phyloP scores from a whole-genome alignment of 73 alveolate genomes.

The Stentor coeruleus region DNA sequence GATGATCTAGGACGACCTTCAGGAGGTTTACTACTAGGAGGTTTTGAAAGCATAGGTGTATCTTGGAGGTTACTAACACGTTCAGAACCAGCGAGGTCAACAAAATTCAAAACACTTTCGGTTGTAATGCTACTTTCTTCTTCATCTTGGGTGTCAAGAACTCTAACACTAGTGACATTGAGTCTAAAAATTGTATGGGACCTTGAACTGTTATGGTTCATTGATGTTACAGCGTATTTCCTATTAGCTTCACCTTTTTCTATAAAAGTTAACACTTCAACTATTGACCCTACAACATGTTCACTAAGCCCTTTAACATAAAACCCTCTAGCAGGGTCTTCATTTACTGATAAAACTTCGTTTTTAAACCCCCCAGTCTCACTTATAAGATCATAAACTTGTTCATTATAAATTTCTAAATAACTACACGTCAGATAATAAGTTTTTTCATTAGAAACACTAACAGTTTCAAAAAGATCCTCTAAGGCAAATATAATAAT shows the following conservation, averaged over 20 bases:
- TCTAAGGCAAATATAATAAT: constrained; percentile 80
- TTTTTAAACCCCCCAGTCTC: constrained; percentile 32
- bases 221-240: constrained; percentile 80
- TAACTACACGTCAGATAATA: constrained; percentile 85
- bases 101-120: constrained; percentile 70
- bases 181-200: constrained; percentile 74
- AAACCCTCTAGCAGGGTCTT: constrained; percentile 73
- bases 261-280: constrained; percentile 57
- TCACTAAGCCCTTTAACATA: constrained; percentile 69
- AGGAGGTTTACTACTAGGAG: not conserved
- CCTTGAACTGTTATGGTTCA: constrained; percentile 76
- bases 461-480: constrained; percentile 97
- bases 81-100: constrained; percentile 98
- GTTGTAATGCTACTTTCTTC: constrained; percentile 36
- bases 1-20: not conserved
- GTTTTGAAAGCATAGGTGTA: not conserved
- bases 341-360: constrained; percentile 48
- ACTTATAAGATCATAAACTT: constrained; percentile 87
- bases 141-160: not conserved
- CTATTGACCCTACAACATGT: constrained; percentile 53
- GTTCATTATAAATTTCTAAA: constrained; percentile 96
- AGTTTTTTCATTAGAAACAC: constrained; percentile 86
- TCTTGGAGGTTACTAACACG: constrained; percentile 49
- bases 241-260: constrained; percentile 72
- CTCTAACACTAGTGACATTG: constrained; percentile 39